Conservation (phyloP, 176 grass and related monocot species). For the Pontederia paniculata region DNA sequence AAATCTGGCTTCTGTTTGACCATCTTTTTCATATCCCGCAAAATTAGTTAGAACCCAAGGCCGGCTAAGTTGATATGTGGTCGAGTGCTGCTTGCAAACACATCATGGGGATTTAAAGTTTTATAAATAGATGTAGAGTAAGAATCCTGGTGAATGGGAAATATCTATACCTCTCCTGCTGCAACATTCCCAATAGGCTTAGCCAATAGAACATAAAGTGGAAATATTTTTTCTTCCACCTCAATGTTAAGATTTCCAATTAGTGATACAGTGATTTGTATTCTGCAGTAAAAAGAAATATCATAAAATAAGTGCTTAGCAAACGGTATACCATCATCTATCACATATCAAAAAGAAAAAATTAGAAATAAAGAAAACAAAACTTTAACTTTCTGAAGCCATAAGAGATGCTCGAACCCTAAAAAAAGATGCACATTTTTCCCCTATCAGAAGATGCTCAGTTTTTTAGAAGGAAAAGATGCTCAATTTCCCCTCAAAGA, state of each 20-base stretch:
- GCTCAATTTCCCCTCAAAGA: too few species aligned
- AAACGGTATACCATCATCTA: neutral
- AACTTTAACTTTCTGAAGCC: too few species aligned
- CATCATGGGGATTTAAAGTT: conserved; percentile 19
- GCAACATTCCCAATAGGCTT: conserved; percentile 28
- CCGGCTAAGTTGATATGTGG: conserved; percentile 40
- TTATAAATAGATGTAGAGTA: neutral
- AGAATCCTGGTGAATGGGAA: neutral
- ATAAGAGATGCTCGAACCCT: too few species aligned
- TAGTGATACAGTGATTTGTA: conserved; percentile 58
- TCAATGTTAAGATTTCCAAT: conserved; percentile 33
- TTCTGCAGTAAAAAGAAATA: conserved; percentile 27
- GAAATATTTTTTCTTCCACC: conserved; percentile 48
- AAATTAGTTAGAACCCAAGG: conserved; percentile 48
- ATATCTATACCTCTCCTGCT: conserved; percentile 38
- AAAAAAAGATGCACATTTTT: too few species aligned
- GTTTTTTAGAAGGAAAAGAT: too few species aligned
- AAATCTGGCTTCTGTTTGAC: conserved; percentile 61
- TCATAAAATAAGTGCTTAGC: neutral
- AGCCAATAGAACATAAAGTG: conserved; percentile 65
- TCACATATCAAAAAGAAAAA: too few species aligned
- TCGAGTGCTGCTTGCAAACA: conserved; percentile 39
- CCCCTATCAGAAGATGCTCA: too few species aligned
- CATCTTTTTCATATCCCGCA: conserved; percentile 40
- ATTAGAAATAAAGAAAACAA: too few species aligned